These are phyloP conservation scores for Pyrenopolyporus hunteri DNA, from an alignment of 495 filamentous ascomycete species.

Conservation along the genomic window DNA sequence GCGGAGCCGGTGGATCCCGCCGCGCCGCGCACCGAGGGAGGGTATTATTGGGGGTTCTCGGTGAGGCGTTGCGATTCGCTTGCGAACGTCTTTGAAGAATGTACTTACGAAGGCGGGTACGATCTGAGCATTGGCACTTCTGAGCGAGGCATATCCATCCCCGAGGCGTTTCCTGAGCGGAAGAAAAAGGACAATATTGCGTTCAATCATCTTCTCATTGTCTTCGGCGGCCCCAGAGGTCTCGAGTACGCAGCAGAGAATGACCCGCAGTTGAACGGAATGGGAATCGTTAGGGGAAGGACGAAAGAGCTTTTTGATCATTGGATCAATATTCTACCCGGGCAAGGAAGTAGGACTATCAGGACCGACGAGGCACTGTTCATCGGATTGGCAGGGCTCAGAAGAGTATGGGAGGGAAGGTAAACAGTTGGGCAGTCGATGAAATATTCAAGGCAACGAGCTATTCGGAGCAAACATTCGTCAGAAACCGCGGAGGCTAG, in stretches of 20 bases:
- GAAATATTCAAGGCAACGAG: not conserved
- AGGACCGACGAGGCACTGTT: conserved; percentile 80
- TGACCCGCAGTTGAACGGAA: conserved; percentile 63
- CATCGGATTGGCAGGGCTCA: conserved; percentile 67
- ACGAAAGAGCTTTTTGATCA: conserved; percentile 73
- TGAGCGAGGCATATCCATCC: conserved; percentile 68
- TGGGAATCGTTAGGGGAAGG: conserved; percentile 59
- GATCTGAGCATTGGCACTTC: conserved; percentile 75
- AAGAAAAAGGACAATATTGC: conserved; percentile 40
- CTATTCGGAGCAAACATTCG: not conserved
- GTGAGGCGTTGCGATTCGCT: conserved; percentile 64
- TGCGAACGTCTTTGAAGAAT: conserved; percentile 69
- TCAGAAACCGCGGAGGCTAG: not conserved
- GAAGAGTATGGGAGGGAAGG: conserved; percentile 55
- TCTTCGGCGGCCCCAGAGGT: conserved; percentile 75
- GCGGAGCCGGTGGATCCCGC: conserved; percentile 64
- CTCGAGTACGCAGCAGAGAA: conserved; percentile 71
- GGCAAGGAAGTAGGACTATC: conserved; percentile 77
- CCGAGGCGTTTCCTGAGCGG: conserved; percentile 50
- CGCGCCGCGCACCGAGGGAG: conserved; percentile 66
- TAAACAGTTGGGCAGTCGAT: conserved; percentile 22
- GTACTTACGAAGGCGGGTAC: conserved; percentile 67
- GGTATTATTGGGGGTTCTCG: conserved; percentile 80
- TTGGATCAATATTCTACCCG: conserved; percentile 76
- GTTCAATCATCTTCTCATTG: conserved; percentile 71